Conservation (phyloP, 2,329 filamentous ascomycete genomes). For the Dactylellina sp. region DNA sequence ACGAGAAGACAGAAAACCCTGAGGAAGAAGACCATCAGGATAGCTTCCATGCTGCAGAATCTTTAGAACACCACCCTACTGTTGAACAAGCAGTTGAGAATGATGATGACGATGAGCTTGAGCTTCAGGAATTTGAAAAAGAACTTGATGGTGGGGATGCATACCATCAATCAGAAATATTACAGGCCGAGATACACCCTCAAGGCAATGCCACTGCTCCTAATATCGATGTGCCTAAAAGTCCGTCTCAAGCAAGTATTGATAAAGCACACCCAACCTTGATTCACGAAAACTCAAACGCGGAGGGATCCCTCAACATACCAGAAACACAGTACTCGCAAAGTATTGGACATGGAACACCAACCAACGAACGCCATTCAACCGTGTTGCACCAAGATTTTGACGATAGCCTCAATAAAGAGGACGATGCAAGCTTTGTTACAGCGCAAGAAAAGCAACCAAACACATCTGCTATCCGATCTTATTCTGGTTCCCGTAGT, state of each 20-base stretch:
- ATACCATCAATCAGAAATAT: conserved; percentile 19
- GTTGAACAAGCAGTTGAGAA: not conserved
- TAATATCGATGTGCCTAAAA: conserved; percentile 48
- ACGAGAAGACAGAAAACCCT: not conserved
- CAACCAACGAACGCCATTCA: not conserved
- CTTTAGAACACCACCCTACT: not conserved
- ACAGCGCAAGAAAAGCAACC: conserved; percentile 47
- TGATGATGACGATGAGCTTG: conserved; percentile 35
- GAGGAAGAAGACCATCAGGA: conserved; percentile 2
- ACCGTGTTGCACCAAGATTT: not conserved
- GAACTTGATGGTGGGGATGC: conserved; percentile 14
- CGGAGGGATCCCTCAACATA: conserved; percentile 40
- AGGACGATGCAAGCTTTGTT: conserved; percentile 51
- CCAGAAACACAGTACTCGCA: conserved; percentile 48
- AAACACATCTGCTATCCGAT: conserved; percentile 20
- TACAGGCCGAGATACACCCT: conserved; percentile 6
- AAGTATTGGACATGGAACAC: not conserved
- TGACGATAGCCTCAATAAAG: conserved; percentile 18
- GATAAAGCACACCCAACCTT: conserved; percentile 7
- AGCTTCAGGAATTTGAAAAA: conserved; percentile 52
- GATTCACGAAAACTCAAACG: conserved; percentile 18
- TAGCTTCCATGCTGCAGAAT: not conserved
- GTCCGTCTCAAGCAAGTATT: conserved; percentile 39
- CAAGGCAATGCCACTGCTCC: not conserved
- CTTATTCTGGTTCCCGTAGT: conserved; percentile 24